phyloP scores from a whole-genome alignment of 2,329 filamentous ascomycete genomes.

The Fusarium torreyae region DNA sequence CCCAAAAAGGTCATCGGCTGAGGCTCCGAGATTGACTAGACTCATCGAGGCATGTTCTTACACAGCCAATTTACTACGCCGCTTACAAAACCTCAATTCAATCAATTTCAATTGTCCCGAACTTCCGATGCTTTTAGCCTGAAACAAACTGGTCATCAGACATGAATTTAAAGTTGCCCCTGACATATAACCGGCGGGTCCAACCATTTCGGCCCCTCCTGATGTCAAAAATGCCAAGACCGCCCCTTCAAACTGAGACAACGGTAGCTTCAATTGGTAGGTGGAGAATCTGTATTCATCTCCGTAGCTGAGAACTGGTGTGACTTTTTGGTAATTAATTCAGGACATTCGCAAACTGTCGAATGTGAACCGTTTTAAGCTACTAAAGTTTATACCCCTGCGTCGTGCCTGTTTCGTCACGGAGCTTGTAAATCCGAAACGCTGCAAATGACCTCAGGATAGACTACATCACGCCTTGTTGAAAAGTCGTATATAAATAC shows the following conservation, averaged over 20 bases:
- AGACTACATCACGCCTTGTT: background rate
- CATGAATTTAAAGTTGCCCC: background rate
- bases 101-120: background rate
- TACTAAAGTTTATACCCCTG: background rate
- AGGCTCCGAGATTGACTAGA: too few species aligned
- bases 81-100: background rate
- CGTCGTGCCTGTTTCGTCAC: constrained; percentile 14
- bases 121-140: background rate
- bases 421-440: constrained; percentile 21
- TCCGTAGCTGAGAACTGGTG: background rate
- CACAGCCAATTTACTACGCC: too few species aligned
- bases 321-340: background rate
- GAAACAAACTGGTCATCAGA: background rate
- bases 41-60: too few species aligned
- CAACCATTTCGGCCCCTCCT: background rate
- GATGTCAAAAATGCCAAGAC: background rate
- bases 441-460: background rate
- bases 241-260: background rate
- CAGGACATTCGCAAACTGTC: background rate
- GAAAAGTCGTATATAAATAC: background rate
- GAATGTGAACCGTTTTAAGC: background rate
- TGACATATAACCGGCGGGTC: background rate
- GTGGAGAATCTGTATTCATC: background rate
- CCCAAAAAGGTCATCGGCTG: too few species aligned
- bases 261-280: background rate